These are phyloP conservation scores for Ampelocalamus luodianensis DNA, from an alignment of 176 grass and related monocot species.

Conservation along the genomic window DNA sequence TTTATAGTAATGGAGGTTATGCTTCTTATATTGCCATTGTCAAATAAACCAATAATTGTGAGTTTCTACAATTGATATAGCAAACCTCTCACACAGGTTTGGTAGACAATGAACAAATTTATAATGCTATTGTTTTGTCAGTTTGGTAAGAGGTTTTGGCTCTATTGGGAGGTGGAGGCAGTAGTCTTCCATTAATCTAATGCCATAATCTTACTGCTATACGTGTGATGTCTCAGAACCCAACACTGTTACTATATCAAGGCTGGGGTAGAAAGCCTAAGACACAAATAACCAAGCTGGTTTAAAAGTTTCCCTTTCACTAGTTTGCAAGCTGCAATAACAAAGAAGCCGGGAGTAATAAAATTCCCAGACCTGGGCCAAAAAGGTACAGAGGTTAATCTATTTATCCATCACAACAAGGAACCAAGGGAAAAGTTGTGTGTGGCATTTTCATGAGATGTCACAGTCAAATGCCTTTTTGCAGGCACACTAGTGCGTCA, in stretches of 20 bases:
- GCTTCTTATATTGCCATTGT: not conserved
- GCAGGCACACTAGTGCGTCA: slow-evolving; percentile 43
- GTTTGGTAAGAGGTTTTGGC: slow-evolving; percentile 31
- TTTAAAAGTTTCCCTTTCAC: slow-evolving; percentile 56
- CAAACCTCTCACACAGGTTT: slow-evolving; percentile 30
- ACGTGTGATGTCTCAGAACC: slow-evolving; percentile 40
- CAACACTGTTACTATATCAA: slow-evolving; percentile 33
- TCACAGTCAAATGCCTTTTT: slow-evolving; percentile 66
- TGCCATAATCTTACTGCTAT: slow-evolving; percentile 38
- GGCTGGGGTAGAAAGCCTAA: slow-evolving; percentile 49
- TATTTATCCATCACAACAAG: slow-evolving; percentile 32
- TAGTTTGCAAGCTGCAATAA: slow-evolving; percentile 46
- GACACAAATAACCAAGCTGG: slow-evolving; percentile 55
- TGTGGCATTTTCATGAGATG: slow-evolving; percentile 59
- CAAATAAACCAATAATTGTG: not conserved
- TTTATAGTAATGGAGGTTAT: not conserved
- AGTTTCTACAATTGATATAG: not conserved
- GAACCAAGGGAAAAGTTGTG: slow-evolving; percentile 47
- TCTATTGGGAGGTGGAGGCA: slow-evolving; percentile 3
- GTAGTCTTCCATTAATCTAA: slow-evolving; percentile 30
- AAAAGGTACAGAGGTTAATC: slow-evolving; percentile 49
- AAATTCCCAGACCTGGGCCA: slow-evolving; percentile 39
- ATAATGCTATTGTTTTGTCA: slow-evolving; percentile 30
- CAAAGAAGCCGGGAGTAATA: slow-evolving; percentile 31
- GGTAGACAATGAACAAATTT: slow-evolving; percentile 29